These are phyloP conservation scores for Ceratobasidium papillatum DNA, from an alignment of 1,284 basidiomycete genomes.

Conservation along the genomic window DNA sequence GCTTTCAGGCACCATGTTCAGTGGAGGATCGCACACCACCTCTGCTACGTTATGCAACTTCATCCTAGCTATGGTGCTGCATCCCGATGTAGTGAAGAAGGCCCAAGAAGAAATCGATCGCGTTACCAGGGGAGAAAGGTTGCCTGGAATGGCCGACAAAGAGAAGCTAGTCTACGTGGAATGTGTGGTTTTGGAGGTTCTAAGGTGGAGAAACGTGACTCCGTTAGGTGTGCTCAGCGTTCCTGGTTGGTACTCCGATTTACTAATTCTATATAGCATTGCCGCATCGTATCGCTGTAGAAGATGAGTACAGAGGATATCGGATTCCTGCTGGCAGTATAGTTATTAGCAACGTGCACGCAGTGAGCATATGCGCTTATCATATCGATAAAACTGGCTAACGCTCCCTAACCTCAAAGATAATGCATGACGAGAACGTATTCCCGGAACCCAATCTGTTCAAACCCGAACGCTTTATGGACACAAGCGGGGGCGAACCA, in stretches of 20 bases:
- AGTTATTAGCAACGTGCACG: constrained; percentile 8
- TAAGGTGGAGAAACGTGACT: constrained; percentile 32
- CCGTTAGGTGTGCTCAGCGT: neutral
- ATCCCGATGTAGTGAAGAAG: constrained; percentile 33
- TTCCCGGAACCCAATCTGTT: constrained; percentile 18
- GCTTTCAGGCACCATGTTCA: constrained; percentile 1
- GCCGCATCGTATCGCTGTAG: neutral
- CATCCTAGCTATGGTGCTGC: constrained; percentile 38
- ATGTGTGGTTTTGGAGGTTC: constrained; percentile 27
- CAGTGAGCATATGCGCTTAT: constrained; percentile 1
- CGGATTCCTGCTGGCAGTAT: constrained; percentile 27
- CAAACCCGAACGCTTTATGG: constrained; percentile 18
- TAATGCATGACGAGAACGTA: neutral
- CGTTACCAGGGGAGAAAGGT: constrained; percentile 36
- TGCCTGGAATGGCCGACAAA: constrained; percentile 36
- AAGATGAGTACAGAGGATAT: constrained; percentile 25
- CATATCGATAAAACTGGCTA: neutral
- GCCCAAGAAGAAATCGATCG: constrained; percentile 42
- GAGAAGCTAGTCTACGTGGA: constrained; percentile 40
- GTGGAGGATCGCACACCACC: constrained; percentile 6
- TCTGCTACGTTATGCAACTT: constrained; percentile 19
- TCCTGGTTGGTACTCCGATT: neutral
- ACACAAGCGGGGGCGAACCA: neutral
- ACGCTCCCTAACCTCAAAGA: neutral
- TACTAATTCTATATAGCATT: neutral